Percentiles rank a stretch among this genome's conserved stretches.
Conservation (phyloP, 129 eudicot species). For the Ambrosia trifida region DNA sequence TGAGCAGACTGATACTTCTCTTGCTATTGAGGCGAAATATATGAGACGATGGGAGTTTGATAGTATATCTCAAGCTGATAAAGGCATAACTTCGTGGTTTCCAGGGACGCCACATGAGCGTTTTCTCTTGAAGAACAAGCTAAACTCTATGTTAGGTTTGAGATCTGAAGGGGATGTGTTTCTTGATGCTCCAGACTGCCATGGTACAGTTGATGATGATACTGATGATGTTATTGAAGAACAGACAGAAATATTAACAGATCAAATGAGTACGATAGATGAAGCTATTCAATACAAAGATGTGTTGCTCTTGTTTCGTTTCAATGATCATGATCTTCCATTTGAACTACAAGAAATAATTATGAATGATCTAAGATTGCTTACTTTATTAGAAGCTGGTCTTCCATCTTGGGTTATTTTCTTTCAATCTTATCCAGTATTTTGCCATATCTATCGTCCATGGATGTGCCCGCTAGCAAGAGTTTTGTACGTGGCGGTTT, state of each 20-base stretch:
- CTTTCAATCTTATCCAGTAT: conserved; percentile 83
- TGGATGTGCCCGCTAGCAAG: conserved; percentile 98
- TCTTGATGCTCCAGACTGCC: conserved; percentile 52
- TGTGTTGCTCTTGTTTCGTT: conserved; percentile 67
- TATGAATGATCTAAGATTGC: conserved; percentile 65
- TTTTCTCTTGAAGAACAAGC: conserved; percentile 51
- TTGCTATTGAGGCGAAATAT: conserved; percentile 77
- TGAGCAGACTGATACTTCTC: conserved; percentile 88
- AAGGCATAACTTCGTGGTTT: conserved; percentile 75
- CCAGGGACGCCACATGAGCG: conserved; percentile 68
- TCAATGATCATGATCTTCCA: conserved; percentile 81
- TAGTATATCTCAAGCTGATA: conserved; percentile 72
- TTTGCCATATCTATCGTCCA: conserved; percentile 87
- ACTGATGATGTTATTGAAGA: conserved; percentile 34
- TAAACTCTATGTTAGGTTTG: conserved; percentile 58
- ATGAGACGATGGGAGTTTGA: conserved; percentile 98
- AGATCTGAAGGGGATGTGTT: conserved; percentile 60
- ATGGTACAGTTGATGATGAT: conserved; percentile 25
- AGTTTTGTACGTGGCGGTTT: conserved; percentile 66
- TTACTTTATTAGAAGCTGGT: conserved; percentile 82
- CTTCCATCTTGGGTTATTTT: conserved; percentile 99
- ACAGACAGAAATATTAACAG: conserved; percentile 28
- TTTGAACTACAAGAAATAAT: conserved; percentile 60
- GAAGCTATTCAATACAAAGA: conserved; percentile 65
- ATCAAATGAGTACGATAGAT: conserved; percentile 4